phyloP scores from a whole-genome alignment of 441 rosid genomes.

The Pelargonium fulgidum region DNA sequence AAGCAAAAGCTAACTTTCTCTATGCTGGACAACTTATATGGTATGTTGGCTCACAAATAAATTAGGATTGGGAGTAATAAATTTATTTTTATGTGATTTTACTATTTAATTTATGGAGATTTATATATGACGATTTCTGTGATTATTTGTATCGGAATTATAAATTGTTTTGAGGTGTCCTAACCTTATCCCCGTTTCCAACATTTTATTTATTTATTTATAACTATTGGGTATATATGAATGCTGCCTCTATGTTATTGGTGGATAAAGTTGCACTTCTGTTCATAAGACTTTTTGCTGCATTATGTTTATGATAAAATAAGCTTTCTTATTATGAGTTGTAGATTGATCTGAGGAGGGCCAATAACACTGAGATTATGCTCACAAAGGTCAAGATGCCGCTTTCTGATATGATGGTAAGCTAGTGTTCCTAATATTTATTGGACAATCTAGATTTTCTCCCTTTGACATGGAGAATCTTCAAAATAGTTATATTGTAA shows the following conservation, averaged over 20 bases:
- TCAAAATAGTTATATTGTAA: conserved; percentile 2
- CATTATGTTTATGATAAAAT: background rate
- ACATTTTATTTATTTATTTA: background rate
- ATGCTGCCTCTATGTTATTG: background rate
- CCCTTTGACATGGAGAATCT: conserved; percentile 6
- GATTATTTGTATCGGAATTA: background rate
- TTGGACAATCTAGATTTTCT: conserved; percentile 12
- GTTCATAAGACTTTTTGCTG: background rate
- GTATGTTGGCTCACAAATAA: background rate
- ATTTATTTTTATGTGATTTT: background rate
- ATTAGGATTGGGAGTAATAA: background rate
- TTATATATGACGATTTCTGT: background rate
- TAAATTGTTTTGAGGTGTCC: background rate
- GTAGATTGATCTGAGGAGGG: conserved; percentile 93
- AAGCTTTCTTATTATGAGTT: conserved; percentile 20
- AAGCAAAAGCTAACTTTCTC: background rate
- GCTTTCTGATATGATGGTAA: conserved; percentile 97
- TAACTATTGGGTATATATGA: background rate
- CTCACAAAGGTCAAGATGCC: conserved; percentile 99
- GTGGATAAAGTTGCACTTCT: background rate
- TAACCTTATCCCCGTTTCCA: background rate
- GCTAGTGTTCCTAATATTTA: conserved; percentile 20
- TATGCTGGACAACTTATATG: background rate
- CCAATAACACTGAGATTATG: conserved; percentile 98
- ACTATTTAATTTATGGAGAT: background rate